phyloP scores from a whole-genome alignment of 352 stramenopile genomes.

The Phytophthora sansomeana region DNA sequence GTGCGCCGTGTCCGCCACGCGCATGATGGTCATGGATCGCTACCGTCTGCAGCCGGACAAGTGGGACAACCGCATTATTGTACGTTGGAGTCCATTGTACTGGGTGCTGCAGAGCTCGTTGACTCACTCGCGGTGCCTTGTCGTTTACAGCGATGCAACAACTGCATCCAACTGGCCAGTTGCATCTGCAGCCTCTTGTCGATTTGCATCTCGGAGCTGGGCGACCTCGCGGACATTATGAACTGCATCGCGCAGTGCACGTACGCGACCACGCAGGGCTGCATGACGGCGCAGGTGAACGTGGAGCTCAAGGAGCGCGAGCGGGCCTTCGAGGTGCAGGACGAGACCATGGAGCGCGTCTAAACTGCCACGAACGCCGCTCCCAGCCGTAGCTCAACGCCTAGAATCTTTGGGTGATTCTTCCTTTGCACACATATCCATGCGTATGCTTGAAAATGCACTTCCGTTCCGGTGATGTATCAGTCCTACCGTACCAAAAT shows the following conservation, averaged over 20 bases:
- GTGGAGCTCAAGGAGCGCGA: slow-evolving; percentile 92
- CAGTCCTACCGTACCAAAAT: background rate
- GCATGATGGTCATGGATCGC: slow-evolving; percentile 92
- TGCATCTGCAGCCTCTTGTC: slow-evolving; percentile 81
- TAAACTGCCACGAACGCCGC: slow-evolving; percentile 23
- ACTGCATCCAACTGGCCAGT: slow-evolving; percentile 89
- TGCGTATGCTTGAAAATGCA: slow-evolving; percentile 22
- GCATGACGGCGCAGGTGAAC: slow-evolving; percentile 95
- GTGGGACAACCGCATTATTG: slow-evolving; percentile 95
- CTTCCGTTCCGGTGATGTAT: slow-evolving; percentile 30
- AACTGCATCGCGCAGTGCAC: slow-evolving; percentile 92
- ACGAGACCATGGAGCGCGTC: slow-evolving; percentile 78
- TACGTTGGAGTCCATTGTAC: slow-evolving; percentile 31
- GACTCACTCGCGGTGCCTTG: slow-evolving; percentile 13
- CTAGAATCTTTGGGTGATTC: slow-evolving; percentile 18
- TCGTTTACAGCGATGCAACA: slow-evolving; percentile 87
- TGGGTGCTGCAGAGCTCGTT: background rate
- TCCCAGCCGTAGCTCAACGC: background rate
- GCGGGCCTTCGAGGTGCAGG: slow-evolving; percentile 42
- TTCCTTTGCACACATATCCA: slow-evolving; percentile 12
- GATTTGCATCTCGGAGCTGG: slow-evolving; percentile 74
- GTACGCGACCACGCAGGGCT: slow-evolving; percentile 92
- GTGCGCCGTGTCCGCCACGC: slow-evolving; percentile 90
- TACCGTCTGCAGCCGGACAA: slow-evolving; percentile 91
- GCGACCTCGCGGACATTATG: slow-evolving; percentile 82